Evolutionary conservation across 306 rosid species (phyloP).

Genomic region (Prinsepia uniflora): DNA sequence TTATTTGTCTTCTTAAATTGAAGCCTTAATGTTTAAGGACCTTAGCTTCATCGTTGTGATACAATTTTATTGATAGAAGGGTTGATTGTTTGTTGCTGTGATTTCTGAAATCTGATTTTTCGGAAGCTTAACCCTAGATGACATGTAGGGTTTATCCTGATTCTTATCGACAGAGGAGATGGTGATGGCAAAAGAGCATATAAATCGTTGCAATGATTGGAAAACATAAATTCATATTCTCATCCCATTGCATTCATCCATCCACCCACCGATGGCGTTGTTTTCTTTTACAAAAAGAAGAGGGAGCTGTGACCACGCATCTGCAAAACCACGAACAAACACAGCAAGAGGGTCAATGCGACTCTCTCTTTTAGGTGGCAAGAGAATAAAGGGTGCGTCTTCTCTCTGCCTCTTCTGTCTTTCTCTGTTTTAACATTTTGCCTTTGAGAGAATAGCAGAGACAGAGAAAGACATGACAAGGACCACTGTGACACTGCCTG

Average conservation of each 20-base stretch:
- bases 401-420: constrained; percentile 14
- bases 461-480: constrained; percentile 16
- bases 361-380: constrained; percentile 9
- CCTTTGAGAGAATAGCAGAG: constrained; percentile 14
- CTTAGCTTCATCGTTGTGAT: not conserved
- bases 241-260: constrained; percentile 21
- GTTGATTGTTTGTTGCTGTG: not conserved
- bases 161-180: constrained; percentile 44
- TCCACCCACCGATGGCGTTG: constrained; percentile 30
- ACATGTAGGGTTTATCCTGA: constrained; percentile 34
- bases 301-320: constrained; percentile 41
- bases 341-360: constrained; percentile 18
- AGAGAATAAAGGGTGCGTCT: constrained; percentile 32
- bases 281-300: constrained; percentile 29
- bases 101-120: not conserved
- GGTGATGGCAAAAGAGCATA: constrained; percentile 36
- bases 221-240: constrained; percentile 33
- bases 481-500: constrained; percentile 14
- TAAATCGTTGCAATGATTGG: constrained; percentile 30
- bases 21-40: no score
- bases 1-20: not conserved
- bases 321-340: constrained; percentile 23
- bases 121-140: not conserved
- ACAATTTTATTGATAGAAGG: no score
- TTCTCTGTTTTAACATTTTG: not conserved